phyloP scores from a whole-genome alignment of 1,284 basidiomycete species.

The Cryptococcus deneoformans region DNA sequence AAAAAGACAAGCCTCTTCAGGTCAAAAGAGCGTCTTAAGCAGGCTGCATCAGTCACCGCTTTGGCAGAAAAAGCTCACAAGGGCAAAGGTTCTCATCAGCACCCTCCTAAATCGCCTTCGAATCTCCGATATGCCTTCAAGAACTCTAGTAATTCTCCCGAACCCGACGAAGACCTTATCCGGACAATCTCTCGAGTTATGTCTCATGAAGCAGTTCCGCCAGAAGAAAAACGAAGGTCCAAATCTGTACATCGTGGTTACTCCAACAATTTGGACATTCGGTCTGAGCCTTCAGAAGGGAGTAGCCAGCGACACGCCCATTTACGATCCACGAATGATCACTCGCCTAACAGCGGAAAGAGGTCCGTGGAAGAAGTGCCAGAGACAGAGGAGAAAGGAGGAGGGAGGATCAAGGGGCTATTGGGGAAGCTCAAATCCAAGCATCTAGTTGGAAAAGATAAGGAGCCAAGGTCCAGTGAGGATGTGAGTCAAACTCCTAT shows the following conservation, averaged over 20 bases:
- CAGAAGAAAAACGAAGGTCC: too few relatives aligned
- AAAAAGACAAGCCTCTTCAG: constrained; percentile 42
- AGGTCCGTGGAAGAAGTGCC: too few relatives aligned
- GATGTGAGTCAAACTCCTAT: constrained; percentile 14
- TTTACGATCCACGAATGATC: too few relatives aligned
- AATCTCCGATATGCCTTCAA: constrained; percentile 16
- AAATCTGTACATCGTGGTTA: too few relatives aligned
- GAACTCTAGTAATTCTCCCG: constrained; percentile 2
- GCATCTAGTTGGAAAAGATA: constrained; percentile 1
- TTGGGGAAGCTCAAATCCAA: constrained; percentile 23
- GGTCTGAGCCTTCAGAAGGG: too few relatives aligned
- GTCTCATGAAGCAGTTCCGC: not conserved
- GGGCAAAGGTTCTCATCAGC: not conserved
- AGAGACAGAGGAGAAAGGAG: too few relatives aligned
- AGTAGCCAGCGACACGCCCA: too few relatives aligned
- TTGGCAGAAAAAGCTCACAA: constrained; percentile 1
- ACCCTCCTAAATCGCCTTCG: constrained; percentile 11
- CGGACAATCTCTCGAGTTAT: constrained; percentile 10
- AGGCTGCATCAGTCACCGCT: constrained; percentile 19
- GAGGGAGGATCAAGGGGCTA: constrained; percentile 24
- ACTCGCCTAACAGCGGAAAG: too few relatives aligned
- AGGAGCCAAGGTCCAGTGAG: constrained; percentile 10
- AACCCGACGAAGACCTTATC: constrained; percentile 5
- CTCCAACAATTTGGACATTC: too few relatives aligned
- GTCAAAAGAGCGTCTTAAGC: constrained; percentile 33